phyloP scores from a whole-genome alignment of 2,329 filamentous ascomycete species.

The Coniochaeta sp. region DNA sequence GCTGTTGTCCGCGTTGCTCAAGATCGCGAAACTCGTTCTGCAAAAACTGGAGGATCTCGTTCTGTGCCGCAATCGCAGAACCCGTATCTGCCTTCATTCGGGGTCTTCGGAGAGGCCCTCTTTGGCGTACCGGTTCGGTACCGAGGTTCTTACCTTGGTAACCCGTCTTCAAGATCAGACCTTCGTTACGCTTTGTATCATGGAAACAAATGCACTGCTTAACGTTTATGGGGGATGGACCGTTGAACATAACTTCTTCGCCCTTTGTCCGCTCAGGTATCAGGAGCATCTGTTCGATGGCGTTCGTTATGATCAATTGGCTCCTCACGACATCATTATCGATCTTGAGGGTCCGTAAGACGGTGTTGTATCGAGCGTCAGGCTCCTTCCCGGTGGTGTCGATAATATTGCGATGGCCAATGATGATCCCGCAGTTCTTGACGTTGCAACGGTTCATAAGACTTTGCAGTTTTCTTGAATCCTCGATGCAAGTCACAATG shows the following conservation, averaged over 20 bases:
- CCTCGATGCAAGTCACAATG: slow-evolving; percentile 69
- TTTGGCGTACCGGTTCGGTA: slow-evolving; percentile 24
- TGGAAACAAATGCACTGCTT: slow-evolving; percentile 63
- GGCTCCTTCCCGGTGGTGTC: slow-evolving; percentile 67
- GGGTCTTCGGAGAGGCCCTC: slow-evolving; percentile 43
- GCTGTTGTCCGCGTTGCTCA: slow-evolving; percentile 36
- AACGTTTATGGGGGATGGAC: slow-evolving; percentile 59
- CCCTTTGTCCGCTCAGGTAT: slow-evolving; percentile 63
- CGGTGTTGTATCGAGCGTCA: slow-evolving; percentile 63
- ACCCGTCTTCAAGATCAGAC: slow-evolving; percentile 46
- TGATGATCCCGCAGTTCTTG: slow-evolving; percentile 44
- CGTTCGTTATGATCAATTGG: slow-evolving; percentile 73
- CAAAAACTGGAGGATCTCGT: slow-evolving; percentile 44
- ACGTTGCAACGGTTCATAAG: slow-evolving; percentile 54
- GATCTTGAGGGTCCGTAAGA: slow-evolving; percentile 73
- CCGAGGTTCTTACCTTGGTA: slow-evolving; percentile 25
- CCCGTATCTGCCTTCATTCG: slow-evolving; percentile 78
- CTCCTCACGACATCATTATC: slow-evolving; percentile 72
- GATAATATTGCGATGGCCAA: slow-evolving; percentile 44
- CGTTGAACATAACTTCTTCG: slow-evolving; percentile 59
- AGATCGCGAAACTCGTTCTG: slow-evolving; percentile 46
- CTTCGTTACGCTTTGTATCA: slow-evolving; percentile 52
- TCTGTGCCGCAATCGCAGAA: slow-evolving; percentile 51
- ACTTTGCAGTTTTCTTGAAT: slow-evolving; percentile 60
- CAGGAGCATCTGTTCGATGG: slow-evolving; percentile 78